Conservation (phyloP, 495 filamentous ascomycete species). For the Cryomyces minteri region DNA sequence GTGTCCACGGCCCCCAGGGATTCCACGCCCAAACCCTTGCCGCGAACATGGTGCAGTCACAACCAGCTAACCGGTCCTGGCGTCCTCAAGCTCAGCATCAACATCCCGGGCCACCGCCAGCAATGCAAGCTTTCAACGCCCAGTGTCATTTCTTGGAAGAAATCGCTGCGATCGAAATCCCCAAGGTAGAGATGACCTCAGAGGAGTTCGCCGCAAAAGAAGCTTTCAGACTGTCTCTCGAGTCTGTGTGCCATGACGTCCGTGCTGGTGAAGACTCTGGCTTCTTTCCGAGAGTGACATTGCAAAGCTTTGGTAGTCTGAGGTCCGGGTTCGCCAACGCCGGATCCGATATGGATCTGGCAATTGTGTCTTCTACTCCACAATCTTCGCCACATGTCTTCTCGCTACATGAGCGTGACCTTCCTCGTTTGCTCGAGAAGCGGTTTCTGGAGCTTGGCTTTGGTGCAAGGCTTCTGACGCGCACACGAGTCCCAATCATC, state of each 20-base stretch:
- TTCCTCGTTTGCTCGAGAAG: slow-evolving; percentile 45
- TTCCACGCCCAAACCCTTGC: no score
- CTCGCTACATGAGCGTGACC: slow-evolving; percentile 9
- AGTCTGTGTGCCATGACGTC: slow-evolving; percentile 33
- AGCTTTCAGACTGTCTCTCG: slow-evolving; percentile 34
- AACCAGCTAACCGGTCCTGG: not conserved
- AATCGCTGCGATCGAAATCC: slow-evolving; percentile 11
- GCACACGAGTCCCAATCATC: slow-evolving; percentile 65
- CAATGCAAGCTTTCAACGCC: slow-evolving; percentile 1
- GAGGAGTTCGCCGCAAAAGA: slow-evolving; percentile 45
- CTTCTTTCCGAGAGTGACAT: slow-evolving; percentile 22
- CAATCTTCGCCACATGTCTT: slow-evolving; percentile 4
- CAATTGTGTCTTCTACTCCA: slow-evolving; percentile 32
- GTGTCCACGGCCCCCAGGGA: no score
- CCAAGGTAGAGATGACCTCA: slow-evolving; percentile 12
- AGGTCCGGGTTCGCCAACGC: slow-evolving; percentile 55
- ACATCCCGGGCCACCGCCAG: not conserved
- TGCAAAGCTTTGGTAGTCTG: slow-evolving; percentile 57
- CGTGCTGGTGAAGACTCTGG: slow-evolving; percentile 29
- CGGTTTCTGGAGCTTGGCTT: slow-evolving; percentile 48
- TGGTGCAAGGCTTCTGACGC: slow-evolving; percentile 48
- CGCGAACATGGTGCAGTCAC: not conserved
- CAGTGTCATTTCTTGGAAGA: slow-evolving; percentile 19
- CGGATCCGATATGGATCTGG: slow-evolving; percentile 60
- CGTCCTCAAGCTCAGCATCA: not conserved